These are phyloP conservation scores for Lipomyces mesembrius DNA, from an alignment of 805 yeast genomes.

Conservation along the genomic window DNA sequence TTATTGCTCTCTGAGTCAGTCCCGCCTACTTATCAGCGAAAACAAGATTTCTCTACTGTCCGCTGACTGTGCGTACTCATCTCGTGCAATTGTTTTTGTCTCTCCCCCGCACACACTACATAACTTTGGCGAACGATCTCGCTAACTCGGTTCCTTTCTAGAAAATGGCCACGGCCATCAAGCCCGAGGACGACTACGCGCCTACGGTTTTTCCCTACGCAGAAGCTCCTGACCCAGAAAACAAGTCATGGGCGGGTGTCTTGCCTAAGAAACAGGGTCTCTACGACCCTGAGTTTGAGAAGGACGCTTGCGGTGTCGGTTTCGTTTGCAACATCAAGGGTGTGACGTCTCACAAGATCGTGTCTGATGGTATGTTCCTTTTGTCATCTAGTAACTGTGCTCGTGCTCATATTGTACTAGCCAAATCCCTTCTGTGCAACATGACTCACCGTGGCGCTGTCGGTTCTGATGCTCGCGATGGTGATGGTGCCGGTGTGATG, in stretches of 20 bases:
- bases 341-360: slow-evolving; percentile 82
- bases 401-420: slow-evolving; percentile 15
- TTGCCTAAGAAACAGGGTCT: slow-evolving; percentile 86
- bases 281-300: slow-evolving; percentile 90
- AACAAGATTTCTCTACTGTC: background rate
- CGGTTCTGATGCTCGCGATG: slow-evolving; percentile 92
- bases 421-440: slow-evolving; percentile 77
- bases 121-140: slow-evolving; percentile 29
- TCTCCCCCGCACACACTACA: background rate
- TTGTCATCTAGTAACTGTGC: background rate
- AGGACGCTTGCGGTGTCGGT: slow-evolving; percentile 99
- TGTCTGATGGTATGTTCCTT: slow-evolving; percentile 71
- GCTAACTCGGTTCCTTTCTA: slow-evolving; percentile 31
- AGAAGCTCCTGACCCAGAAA: slow-evolving; percentile 53
- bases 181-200: slow-evolving; percentile 29
- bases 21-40: background rate
- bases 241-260: slow-evolving; percentile 90
- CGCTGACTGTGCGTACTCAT: slow-evolving; percentile 8
- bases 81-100: background rate
- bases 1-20: background rate
- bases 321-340: slow-evolving; percentile 95
- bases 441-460: slow-evolving; percentile 99
- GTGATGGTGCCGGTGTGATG: slow-evolving; percentile 99
- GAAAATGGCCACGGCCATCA: slow-evolving; percentile 12
- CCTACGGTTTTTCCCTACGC: slow-evolving; percentile 33